Conservation (phyloP, 208 protist genomes). For the Trypanosoma melophagium region DNA sequence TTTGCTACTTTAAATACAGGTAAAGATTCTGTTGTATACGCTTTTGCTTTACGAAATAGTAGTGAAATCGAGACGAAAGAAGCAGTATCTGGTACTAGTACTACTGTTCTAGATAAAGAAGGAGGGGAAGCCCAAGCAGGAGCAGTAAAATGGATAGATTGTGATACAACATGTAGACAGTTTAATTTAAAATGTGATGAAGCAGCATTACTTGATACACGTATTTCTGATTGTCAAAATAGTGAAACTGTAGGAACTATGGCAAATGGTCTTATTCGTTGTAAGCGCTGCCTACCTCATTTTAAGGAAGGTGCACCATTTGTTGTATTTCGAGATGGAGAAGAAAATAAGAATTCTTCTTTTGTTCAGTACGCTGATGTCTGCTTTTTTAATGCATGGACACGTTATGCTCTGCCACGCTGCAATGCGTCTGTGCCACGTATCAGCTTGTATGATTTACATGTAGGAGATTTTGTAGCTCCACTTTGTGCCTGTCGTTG, state of each 20-base stretch:
- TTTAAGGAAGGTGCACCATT: slow-evolving; percentile 24
- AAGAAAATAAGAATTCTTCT: neutral
- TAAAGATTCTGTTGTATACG: neutral
- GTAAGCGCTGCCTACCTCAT: slow-evolving; percentile 18
- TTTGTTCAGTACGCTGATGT: slow-evolving; percentile 7
- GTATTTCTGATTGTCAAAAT: slow-evolving; percentile 22
- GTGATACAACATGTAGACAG: slow-evolving; percentile 3
- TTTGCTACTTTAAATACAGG: too few species aligned
- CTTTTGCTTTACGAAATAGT: neutral
- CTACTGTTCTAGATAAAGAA: neutral
- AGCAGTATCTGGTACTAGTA: too few species aligned
- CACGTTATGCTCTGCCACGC: slow-evolving; percentile 10
- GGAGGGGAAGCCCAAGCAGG: neutral
- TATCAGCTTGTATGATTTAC: neutral
- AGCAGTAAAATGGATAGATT: neutral
- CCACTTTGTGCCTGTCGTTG: slow-evolving; percentile 23
- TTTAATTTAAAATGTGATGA: slow-evolving; percentile 16
- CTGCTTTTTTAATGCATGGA: slow-evolving; percentile 31
- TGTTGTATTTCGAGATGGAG: slow-evolving; percentile 11
- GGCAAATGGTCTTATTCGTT: slow-evolving; percentile 26
- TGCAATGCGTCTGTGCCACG: slow-evolving; percentile 17
- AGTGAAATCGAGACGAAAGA: neutral
- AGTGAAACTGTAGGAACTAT: slow-evolving; percentile 9
- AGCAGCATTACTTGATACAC: slow-evolving; percentile 17
- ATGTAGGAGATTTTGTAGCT: slow-evolving; percentile 13